These are phyloP conservation scores for Dactylellina haptotyla DNA, from an alignment of 2,329 filamentous ascomycete genomes.

Conservation along the genomic window DNA sequence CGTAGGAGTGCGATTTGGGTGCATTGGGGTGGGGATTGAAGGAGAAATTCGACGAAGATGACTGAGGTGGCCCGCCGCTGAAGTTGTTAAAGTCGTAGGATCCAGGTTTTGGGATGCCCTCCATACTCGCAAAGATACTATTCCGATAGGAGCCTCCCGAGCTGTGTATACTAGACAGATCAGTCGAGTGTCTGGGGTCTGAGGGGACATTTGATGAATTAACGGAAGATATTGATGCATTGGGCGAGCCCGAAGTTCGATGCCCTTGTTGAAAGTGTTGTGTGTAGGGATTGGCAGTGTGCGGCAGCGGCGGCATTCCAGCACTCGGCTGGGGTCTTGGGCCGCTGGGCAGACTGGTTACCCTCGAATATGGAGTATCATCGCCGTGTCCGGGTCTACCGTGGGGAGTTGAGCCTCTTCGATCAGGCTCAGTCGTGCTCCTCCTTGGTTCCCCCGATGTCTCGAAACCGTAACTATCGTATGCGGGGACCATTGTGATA, in stretches of 20 bases:
- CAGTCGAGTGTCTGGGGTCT: constrained; percentile 69
- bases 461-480: constrained; percentile 36
- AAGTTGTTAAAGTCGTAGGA: constrained; percentile 44
- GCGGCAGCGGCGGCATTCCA: constrained; percentile 4
- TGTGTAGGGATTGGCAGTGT: constrained; percentile 50
- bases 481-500: constrained; percentile 45
- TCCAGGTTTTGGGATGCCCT: constrained; percentile 45
- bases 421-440: constrained; percentile 20
- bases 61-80: background rate
- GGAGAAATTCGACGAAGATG: constrained; percentile 40
- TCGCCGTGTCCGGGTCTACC: constrained; percentile 15
- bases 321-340: constrained; percentile 37
- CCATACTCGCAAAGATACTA: constrained; percentile 52
- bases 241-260: constrained; percentile 66
- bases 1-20: constrained; percentile 27
- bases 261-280: constrained; percentile 63
- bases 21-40: constrained; percentile 36
- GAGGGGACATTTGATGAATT: constrained; percentile 61
- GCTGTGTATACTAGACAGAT: constrained; percentile 71
- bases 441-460: constrained; percentile 22
- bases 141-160: constrained; percentile 52
- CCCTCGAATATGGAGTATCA: constrained; percentile 22
- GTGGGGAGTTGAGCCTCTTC: constrained; percentile 37
- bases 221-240: constrained; percentile 61
- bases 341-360: constrained; percentile 30